Conservation (phyloP, 345 rosid species). For the Citrus sp. region DNA sequence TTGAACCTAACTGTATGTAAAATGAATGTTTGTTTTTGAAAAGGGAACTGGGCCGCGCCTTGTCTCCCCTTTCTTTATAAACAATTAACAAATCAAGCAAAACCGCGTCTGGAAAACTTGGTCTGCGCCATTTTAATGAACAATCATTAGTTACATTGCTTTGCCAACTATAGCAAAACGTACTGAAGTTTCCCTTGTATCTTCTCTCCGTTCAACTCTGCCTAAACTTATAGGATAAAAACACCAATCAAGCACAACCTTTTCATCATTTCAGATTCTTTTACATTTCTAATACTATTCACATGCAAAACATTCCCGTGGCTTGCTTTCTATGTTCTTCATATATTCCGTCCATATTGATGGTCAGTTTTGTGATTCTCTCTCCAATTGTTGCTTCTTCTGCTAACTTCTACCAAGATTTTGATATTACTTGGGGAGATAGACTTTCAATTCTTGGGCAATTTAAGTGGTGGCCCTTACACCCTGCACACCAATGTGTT, state of each 20-base stretch:
- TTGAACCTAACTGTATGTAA: no score
- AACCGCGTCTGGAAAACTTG: background rate
- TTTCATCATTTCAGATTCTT: background rate
- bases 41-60: background rate
- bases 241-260: background rate
- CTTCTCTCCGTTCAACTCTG: background rate
- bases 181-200: background rate
- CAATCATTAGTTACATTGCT: background rate
- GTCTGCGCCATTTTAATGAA: background rate
- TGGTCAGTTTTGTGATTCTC: background rate
- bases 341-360: background rate
- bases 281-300: background rate
- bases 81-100: background rate
- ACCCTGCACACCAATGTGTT: slow-evolving; percentile 59
- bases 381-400: background rate
- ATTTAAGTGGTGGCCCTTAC: slow-evolving; percentile 57
- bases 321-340: background rate
- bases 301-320: background rate
- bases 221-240: background rate
- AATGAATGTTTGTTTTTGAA: no score
- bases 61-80: background rate
- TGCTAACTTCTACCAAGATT: slow-evolving; percentile 24
- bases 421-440: slow-evolving; percentile 48
- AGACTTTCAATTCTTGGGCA: slow-evolving; percentile 66
- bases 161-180: background rate